Conservation (phyloP, 768 basidiomycete species). For the Lentinula guzmanii region DNA sequence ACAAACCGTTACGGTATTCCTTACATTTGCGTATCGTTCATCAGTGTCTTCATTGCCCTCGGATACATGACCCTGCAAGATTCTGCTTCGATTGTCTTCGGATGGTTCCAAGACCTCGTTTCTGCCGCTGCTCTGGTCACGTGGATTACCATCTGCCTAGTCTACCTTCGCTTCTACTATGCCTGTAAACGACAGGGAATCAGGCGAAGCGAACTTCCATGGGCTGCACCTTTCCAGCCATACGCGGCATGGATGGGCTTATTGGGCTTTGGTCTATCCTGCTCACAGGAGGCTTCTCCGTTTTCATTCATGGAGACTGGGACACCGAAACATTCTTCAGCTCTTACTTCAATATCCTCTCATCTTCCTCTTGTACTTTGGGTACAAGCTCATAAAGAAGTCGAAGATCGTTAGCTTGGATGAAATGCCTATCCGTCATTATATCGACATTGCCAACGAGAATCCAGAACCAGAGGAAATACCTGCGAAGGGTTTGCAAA, state of each 20-base stretch:
- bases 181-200: slow-evolving; percentile 11
- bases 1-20: slow-evolving; percentile 15
- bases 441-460: slow-evolving; percentile 5
- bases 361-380: slow-evolving; percentile 4
- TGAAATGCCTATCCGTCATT: slow-evolving; percentile 6
- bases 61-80: slow-evolving; percentile 5
- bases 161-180: slow-evolving; percentile 6
- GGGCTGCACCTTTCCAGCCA: slow-evolving; percentile 30
- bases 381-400: slow-evolving; percentile 5
- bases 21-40: slow-evolving; percentile 1
- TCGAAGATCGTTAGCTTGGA: not conserved
- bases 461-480: slow-evolving; percentile 1
- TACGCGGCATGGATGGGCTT: slow-evolving; percentile 32
- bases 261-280: slow-evolving; percentile 24
- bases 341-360: slow-evolving; percentile 8
- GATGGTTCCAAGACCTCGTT: slow-evolving; percentile 6
- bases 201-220: slow-evolving; percentile 12
- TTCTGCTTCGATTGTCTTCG: slow-evolving; percentile 4
- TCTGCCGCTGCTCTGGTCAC: slow-evolving; percentile 1
- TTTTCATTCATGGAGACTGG: slow-evolving; percentile 3
- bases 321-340: slow-evolving; percentile 3
- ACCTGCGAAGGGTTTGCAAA: not conserved
- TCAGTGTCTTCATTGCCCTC: not conserved
- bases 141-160: slow-evolving; percentile 5
- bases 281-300: slow-evolving; percentile 24